Percentiles rank a stretch among this genome's conserved stretches.
These are phyloP conservation scores for Colletotrichum caudatum DNA, from an alignment of 2,329 filamentous ascomycete genomes.

Conservation along the genomic window DNA sequence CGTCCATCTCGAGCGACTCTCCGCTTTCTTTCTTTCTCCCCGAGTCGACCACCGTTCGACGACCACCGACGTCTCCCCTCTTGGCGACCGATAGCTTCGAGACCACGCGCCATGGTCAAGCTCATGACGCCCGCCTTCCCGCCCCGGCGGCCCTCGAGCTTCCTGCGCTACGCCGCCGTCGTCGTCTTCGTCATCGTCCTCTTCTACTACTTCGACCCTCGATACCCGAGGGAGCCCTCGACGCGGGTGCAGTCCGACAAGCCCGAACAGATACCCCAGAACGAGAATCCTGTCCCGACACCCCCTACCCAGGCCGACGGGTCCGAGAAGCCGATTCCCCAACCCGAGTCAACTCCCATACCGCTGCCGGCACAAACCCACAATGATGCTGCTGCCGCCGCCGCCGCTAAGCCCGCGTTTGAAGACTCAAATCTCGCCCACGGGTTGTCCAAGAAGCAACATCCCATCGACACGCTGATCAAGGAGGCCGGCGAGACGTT, in stretches of 20 bases:
- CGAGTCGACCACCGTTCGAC: background rate
- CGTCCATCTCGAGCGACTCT: background rate
- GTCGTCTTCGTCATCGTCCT: conserved; percentile 66
- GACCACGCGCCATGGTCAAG: conserved; percentile 39
- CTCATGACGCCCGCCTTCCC: conserved; percentile 57
- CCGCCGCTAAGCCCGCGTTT: conserved; percentile 6
- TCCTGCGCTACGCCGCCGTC: conserved; percentile 72
- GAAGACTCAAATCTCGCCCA: conserved; percentile 19
- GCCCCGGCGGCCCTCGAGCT: conserved; percentile 58
- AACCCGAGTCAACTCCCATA: conserved; percentile 24
- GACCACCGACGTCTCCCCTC: too few species aligned
- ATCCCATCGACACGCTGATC: conserved; percentile 62
- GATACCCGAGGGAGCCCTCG: conserved; percentile 29
- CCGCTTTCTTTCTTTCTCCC: background rate
- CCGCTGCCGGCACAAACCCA: conserved; percentile 1
- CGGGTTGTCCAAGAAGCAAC: conserved; percentile 43
- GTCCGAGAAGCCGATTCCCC: conserved; percentile 32
- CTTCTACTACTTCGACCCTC: conserved; percentile 49
- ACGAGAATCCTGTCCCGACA: conserved; percentile 39
- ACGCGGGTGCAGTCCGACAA: conserved; percentile 20
- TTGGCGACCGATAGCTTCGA: background rate
- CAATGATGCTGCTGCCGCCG: too few species aligned
- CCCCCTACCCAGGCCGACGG: conserved; percentile 25
- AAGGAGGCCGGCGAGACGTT: conserved; percentile 54
- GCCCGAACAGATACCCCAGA: conserved; percentile 39